These are phyloP conservation scores for Phialophora macrospora DNA, from an alignment of 2,329 filamentous ascomycete species.

Conservation along the genomic window DNA sequence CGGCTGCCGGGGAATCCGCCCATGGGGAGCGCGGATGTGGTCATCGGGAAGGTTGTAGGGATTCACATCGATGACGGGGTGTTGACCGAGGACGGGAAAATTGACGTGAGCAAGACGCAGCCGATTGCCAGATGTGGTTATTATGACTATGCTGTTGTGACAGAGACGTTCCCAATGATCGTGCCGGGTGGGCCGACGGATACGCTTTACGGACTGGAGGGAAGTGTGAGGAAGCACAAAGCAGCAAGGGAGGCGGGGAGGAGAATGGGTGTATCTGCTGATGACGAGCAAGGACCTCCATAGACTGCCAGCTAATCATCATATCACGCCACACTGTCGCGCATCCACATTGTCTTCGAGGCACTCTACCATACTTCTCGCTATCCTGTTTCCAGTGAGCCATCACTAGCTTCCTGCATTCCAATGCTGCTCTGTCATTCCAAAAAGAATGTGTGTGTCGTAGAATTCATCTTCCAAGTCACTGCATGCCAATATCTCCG, in stretches of 20 bases:
- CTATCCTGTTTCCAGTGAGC: not conserved
- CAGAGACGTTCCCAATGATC: slow-evolving; percentile 64
- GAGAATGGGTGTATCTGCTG: slow-evolving; percentile 15
- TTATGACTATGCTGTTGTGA: slow-evolving; percentile 62
- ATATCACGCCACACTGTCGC: not conserved
- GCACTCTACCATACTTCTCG: not conserved
- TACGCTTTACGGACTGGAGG: slow-evolving; percentile 48
- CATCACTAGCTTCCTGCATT: too few species aligned
- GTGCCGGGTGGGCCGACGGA: slow-evolving; percentile 48
- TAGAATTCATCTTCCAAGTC: not conserved
- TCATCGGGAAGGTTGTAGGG: slow-evolving; percentile 62
- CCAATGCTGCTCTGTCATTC: not conserved
- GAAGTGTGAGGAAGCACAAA: slow-evolving; percentile 44
- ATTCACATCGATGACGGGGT: slow-evolving; percentile 63
- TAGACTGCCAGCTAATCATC: slow-evolving; percentile 8
- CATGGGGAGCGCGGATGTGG: slow-evolving; percentile 62
- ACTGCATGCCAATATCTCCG: not conserved
- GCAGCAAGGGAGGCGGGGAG: slow-evolving; percentile 34
- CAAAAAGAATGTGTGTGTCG: not conserved
- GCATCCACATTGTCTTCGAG: not conserved
- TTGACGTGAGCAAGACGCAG: slow-evolving; percentile 62
- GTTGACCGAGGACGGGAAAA: slow-evolving; percentile 56
- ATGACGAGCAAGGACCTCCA: slow-evolving; percentile 17
- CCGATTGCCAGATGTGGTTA: slow-evolving; percentile 67
- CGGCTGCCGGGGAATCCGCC: slow-evolving; percentile 62